Evolutionary conservation across 352 stramenopile genomes (phyloP).

Genomic region (Globisporangium nagaii): DNA sequence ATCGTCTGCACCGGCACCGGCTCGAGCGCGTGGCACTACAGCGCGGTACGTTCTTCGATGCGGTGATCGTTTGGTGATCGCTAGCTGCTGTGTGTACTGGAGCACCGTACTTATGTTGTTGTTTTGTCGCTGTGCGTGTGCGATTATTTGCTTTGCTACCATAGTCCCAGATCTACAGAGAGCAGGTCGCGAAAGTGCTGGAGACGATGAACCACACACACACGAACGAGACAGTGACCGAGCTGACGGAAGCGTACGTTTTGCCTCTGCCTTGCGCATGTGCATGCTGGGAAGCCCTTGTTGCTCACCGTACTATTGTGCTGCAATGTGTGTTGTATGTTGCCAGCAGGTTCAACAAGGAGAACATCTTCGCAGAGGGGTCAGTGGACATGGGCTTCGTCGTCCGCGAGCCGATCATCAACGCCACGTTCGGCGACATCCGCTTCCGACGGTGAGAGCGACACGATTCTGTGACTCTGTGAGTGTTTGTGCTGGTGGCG

Average conservation of each 20-base stretch:
- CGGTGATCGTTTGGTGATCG: background rate
- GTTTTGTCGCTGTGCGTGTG: too few relatives aligned
- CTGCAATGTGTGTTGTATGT: too few relatives aligned
- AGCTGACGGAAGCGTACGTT: constrained; percentile 79
- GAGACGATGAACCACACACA: constrained; percentile 83
- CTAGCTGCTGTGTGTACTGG: too few relatives aligned
- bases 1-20: constrained; percentile 84
- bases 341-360: constrained; percentile 72
- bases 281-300: background rate
- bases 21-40: constrained; percentile 87
- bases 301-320: too few relatives aligned
- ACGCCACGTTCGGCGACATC: constrained; percentile 87
- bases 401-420: constrained; percentile 86
- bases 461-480: background rate
- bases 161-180: constrained; percentile 85
- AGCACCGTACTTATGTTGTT: too few relatives aligned
- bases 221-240: constrained; percentile 84
- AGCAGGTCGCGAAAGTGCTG: constrained; percentile 81
- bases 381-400: constrained; percentile 85
- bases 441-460: constrained; percentile 73
- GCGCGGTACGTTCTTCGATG: constrained; percentile 41
- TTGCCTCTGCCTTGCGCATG: background rate
- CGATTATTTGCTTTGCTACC: constrained; percentile 1
- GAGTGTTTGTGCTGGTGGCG: background rate
- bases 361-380: constrained; percentile 79